Evolutionary conservation across 345 rosid species (phyloP).

Genomic region (Trapa bicornis): DNA sequence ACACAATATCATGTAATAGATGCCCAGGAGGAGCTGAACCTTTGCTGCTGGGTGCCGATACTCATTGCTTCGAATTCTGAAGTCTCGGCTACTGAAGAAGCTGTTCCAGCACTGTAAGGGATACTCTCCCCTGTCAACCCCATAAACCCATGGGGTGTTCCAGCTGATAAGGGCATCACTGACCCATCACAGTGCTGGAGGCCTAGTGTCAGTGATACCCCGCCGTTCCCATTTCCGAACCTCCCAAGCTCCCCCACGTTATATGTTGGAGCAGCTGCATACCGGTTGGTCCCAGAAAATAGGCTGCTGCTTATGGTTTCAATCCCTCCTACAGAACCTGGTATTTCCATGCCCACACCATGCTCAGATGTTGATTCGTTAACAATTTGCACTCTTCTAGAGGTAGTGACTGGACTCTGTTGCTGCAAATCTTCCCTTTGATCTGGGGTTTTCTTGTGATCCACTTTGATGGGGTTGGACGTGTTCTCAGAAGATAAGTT

Average conservation of each 20-base stretch:
- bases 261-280: constrained; percentile 46
- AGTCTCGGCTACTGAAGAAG: constrained; percentile 30
- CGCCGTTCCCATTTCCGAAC: constrained; percentile 48
- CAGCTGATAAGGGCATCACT: constrained; percentile 36
- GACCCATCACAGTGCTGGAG: constrained; percentile 64
- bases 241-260: constrained; percentile 57
- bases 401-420: constrained; percentile 21
- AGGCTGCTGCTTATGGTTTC: constrained; percentile 22
- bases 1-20: constrained; percentile 72
- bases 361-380: constrained; percentile 24
- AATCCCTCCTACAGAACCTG: constrained; percentile 19
- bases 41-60: constrained; percentile 45
- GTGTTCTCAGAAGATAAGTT: constrained; percentile 64
- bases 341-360: constrained; percentile 20
- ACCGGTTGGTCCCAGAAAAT: constrained; percentile 23
- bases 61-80: constrained; percentile 44
- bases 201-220: constrained; percentile 74
- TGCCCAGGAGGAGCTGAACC: constrained; percentile 50
- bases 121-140: constrained; percentile 45
- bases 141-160: constrained; percentile 34
- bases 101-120: constrained; percentile 23
- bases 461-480: constrained; percentile 23
- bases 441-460: constrained; percentile 20
- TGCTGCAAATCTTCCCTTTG: constrained; percentile 45
- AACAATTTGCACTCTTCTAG: constrained; percentile 27